These are phyloP conservation scores for Ceratobasidium sp. DNA, from an alignment of 1,284 basidiomycete species.

Conservation along the genomic window DNA sequence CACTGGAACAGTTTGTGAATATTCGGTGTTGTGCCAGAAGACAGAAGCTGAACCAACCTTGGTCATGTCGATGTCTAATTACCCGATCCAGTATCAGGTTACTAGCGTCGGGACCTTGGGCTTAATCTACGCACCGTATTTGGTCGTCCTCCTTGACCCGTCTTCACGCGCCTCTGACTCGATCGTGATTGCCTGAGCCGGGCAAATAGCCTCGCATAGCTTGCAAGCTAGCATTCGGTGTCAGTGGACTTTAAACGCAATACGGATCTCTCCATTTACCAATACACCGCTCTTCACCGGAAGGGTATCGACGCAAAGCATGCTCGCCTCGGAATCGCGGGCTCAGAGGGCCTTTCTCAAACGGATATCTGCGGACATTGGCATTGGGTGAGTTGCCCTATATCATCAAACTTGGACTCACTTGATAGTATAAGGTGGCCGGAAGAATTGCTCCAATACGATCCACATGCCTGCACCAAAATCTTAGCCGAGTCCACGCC, in stretches of 20 bases:
- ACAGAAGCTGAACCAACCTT: conserved; percentile 51
- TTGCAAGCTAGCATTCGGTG: conserved; percentile 80
- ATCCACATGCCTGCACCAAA: conserved; percentile 89
- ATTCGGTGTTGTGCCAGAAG: too few relatives aligned
- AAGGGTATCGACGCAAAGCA: conserved; percentile 96
- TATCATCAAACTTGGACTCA: conserved; percentile 47
- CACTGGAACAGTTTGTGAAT: conserved; percentile 57
- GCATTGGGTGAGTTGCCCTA: conserved; percentile 8
- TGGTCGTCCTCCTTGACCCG: conserved; percentile 95
- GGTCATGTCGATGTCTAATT: conserved; percentile 64
- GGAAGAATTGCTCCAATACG: conserved; percentile 97
- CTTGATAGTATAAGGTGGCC: conserved; percentile 97
- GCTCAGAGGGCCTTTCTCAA: conserved; percentile 97
- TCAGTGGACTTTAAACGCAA: neutral
- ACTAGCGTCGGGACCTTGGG: conserved; percentile 7
- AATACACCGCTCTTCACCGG: conserved; percentile 98
- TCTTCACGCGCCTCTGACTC: conserved; percentile 96
- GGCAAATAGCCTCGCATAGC: conserved; percentile 99
- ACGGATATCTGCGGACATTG: conserved; percentile 70
- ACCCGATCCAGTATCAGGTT: conserved; percentile 28
- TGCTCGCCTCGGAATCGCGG: conserved; percentile 99
- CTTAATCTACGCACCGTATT: conserved; percentile 70
- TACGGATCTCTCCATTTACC: conserved; percentile 60
- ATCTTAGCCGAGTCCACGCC: conserved; percentile 2
- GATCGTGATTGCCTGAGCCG: conserved; percentile 99